Evolutionary conservation across 2,329 filamentous ascomycete species (phyloP).

Genomic region (Gaeumannomyces sp.): DNA sequence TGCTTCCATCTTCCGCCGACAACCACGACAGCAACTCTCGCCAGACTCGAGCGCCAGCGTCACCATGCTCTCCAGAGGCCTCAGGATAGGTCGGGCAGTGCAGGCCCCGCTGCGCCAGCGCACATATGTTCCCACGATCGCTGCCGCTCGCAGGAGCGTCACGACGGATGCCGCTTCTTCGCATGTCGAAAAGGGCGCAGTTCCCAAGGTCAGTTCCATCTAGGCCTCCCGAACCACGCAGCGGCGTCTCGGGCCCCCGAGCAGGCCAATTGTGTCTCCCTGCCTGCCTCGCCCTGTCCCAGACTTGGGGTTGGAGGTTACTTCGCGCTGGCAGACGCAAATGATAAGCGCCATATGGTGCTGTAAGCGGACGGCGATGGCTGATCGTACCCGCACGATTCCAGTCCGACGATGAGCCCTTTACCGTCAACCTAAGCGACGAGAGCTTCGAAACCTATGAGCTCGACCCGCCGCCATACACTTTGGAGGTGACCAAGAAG

Average conservation of each 20-base stretch:
- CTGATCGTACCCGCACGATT: constrained; percentile 11
- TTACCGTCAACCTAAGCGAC: constrained; percentile 87
- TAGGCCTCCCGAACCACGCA: neutral
- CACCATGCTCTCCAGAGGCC: constrained; percentile 65
- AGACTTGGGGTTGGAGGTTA: neutral
- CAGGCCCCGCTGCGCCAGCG: constrained; percentile 44
- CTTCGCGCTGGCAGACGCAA: neutral
- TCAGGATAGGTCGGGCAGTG: constrained; percentile 55
- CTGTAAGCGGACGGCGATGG: neutral
- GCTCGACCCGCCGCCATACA: constrained; percentile 92
- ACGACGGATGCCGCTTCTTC: constrained; percentile 93
- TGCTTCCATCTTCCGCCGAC: constrained; percentile 5
- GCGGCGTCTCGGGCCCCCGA: neutral
- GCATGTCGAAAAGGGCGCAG: constrained; percentile 72
- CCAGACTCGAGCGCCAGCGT: neutral
- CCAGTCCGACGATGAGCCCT: constrained; percentile 88
- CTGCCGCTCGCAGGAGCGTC: constrained; percentile 63
- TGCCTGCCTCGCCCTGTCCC: neutral
- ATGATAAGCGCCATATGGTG: neutral
- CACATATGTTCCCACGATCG: constrained; percentile 36
- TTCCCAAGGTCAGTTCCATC: constrained; percentile 36
- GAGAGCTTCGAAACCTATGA: constrained; percentile 99
- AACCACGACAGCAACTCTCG: constrained; percentile 9
- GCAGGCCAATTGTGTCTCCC: constrained; percentile 2
- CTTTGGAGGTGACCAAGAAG: constrained; percentile 89